These are phyloP conservation scores for Psilocybe azurescens DNA, from an alignment of 768 basidiomycete genomes.

Conservation along the genomic window DNA sequence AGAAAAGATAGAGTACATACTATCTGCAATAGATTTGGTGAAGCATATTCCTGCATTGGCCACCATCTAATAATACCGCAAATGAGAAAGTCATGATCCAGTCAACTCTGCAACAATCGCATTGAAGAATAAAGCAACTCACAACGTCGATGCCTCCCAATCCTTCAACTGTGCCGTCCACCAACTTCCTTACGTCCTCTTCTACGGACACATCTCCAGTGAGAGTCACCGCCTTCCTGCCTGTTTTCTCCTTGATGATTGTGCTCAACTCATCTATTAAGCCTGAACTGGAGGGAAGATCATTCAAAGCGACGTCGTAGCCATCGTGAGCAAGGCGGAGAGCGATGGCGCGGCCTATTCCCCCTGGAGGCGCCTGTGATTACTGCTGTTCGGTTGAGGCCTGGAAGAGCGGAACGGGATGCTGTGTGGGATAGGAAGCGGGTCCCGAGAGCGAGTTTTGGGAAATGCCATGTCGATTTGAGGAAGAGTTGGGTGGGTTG, in stretches of 20 bases:
- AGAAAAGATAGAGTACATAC: slow-evolving; percentile 14
- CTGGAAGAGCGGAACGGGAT: background rate
- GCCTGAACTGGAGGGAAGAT: slow-evolving; percentile 33
- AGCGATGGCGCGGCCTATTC: slow-evolving; percentile 56
- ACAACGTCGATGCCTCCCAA: slow-evolving; percentile 54
- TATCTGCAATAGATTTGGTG: slow-evolving; percentile 23
- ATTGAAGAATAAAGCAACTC: slow-evolving; percentile 17
- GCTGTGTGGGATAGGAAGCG: background rate
- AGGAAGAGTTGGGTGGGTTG: no score
- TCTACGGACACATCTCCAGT: slow-evolving; percentile 46
- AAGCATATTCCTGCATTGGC: slow-evolving; percentile 47
- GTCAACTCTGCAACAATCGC: no score
- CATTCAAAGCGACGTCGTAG: slow-evolving; percentile 50
- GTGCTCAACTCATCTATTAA: slow-evolving; percentile 30
- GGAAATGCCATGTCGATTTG: no score
- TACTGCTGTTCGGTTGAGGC: slow-evolving; percentile 23
- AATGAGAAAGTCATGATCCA: no score
- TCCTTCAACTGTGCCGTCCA: slow-evolving; percentile 32
- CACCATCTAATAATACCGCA: slow-evolving; percentile 37
- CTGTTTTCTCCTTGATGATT: slow-evolving; percentile 30
- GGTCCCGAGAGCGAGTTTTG: background rate
- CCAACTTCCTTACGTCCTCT: slow-evolving; percentile 43
- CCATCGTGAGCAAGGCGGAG: slow-evolving; percentile 51
- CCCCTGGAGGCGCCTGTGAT: slow-evolving; percentile 43
- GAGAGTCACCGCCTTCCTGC: slow-evolving; percentile 21